Evolutionary conservation across 129 eudicot species (phyloP), one percentile per base, ranked within the genome.

Genomic region (Cynara cardunculus): DNA sequence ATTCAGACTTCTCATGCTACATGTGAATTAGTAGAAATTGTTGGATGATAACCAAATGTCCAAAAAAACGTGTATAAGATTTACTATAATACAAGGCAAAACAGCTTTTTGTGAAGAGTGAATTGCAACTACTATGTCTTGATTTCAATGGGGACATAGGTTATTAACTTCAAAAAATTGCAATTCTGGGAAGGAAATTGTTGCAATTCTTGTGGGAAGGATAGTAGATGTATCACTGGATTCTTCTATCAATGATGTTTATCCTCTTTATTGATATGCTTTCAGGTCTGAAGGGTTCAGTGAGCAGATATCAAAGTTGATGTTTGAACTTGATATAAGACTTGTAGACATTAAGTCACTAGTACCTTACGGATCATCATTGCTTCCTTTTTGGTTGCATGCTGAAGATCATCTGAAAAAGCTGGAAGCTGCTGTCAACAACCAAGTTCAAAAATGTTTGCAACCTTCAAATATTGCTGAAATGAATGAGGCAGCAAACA

Each of bases 351-450:
- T 95, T 39, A 95, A 87, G 84, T 87, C 97, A 28, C 84, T 95
- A 71, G 84, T 85, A 82, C 84, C 88, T 44, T 75, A 87, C 75
- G 97, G 91, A 69, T 84, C 89, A 68, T 83, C 97, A 13, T 80
- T 95, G 74, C 93, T 88, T 78, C 97, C 99, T 3, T 95, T 92
- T 81, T 95, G 97, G 99, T 61, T 89, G 88, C 99, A 90, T 76
- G 90, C 90, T 31, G 92, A 92, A 78, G 80, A 77, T 70, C 92
- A 87, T 85, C 80, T 95, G 73, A 88, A 88, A 81, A 87, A 35
- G 73, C 77, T 95, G 69, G 97, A 92, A 84, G 80, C 87, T 67
- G 83, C 85, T 2, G 66, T 95, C 39, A 85, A 88, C 85, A 81
- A 77, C 66, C 78, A 84, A 77, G 73, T 81, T 71, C 79, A 72